Evolutionary conservation across 2,329 filamentous ascomycete species (phyloP), one percentile per base, ranked within the genome.

Genomic region (Aspergillus calidoustus): DNA sequence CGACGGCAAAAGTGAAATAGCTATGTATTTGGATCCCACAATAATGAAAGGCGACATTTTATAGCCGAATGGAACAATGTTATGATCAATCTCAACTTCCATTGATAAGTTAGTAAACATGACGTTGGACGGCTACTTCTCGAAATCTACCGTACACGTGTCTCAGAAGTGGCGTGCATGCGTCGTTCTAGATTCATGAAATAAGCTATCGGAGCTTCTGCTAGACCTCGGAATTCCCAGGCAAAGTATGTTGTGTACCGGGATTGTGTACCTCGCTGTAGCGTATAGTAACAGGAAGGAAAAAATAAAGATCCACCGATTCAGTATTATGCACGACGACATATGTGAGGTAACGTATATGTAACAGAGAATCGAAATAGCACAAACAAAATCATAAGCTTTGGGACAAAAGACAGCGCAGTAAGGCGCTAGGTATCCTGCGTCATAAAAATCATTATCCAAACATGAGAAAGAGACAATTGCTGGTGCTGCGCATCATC

Each of bases 381-480:
- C 47, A 49, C 46, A 59, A n/a, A 56, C 54, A 54, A 41, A 50
- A 57, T 48, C 53, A 61, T 57, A n/a, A 60, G 55, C 50, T 41
- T 30, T 43, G 28, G 60, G 59, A 34, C 49, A 57, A 61, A 41
- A 59, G 49, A 61, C 38, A 49, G 51, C 51, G 44, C 44, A 55
- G 54, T 51, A 19, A 38, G 23, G 44, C 54, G 55, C 57, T 61
- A 59, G 50, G 47, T 60, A 65, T 61, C 59, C 63, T 63, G 59
- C 63, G 60, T 68, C 65, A 47, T 68, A 51, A 60, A 55, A 60
- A 59, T 68, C 65, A 65, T 68, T 64, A 67, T 61, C 54, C 67
- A 65, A 59, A 51, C 64, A 48, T 66, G 28, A 60, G 49, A 31
- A 44, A 56, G 59, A 54, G 31, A 17, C 25, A n/a, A 25, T 28